Evolutionary conservation across 2,329 filamentous ascomycete species (phyloP).

Genomic region (Pseudophaeomoniella oleicola): DNA sequence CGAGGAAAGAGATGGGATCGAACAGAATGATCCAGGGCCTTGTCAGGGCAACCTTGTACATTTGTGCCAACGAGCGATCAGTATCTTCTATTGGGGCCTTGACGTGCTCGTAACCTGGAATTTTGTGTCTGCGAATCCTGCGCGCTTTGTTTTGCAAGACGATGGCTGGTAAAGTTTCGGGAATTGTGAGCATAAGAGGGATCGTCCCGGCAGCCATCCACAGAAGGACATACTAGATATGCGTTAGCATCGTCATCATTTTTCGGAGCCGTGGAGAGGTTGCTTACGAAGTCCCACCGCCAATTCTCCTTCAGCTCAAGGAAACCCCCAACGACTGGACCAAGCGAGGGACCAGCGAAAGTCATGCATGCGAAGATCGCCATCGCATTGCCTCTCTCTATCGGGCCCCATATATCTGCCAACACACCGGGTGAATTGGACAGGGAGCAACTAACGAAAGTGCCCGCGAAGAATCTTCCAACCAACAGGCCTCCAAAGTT

Average conservation of each 20-base stretch:
- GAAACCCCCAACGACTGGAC: conserved; percentile 43
- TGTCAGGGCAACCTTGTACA: conserved; percentile 39
- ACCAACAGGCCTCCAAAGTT: conserved; percentile 39
- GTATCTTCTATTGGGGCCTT: conserved; percentile 34
- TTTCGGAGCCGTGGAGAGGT: too few species aligned
- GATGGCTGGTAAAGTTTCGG: conserved; percentile 39
- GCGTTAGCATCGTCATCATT: too few species aligned
- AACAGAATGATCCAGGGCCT: conserved; percentile 40
- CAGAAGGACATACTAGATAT: conserved; percentile 22
- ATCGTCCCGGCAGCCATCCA: conserved; percentile 21
- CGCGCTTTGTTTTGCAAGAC: conserved; percentile 40
- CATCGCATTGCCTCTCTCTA: conserved; percentile 39
- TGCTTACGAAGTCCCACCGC: conserved; percentile 23
- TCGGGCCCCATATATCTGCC: conserved; percentile 38
- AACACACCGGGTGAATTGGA: conserved; percentile 33
- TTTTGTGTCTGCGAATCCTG: conserved; percentile 32
- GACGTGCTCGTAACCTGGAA: conserved; percentile 38
- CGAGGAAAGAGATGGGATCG: conserved; percentile 37
- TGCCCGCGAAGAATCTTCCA: conserved; percentile 41
- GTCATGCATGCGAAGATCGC: conserved; percentile 39
- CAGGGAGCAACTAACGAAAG: conserved; percentile 34
- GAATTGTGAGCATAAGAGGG: conserved; percentile 40
- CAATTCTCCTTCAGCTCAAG: conserved; percentile 37
- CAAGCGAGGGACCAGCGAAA: conserved; percentile 38
- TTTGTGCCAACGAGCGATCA: conserved; percentile 25